Percentiles rank a stretch among this genome's conserved stretches.
phyloP scores from a whole-genome alignment of 176 grass and related monocot genomes.

The Eragrostis curvula region DNA sequence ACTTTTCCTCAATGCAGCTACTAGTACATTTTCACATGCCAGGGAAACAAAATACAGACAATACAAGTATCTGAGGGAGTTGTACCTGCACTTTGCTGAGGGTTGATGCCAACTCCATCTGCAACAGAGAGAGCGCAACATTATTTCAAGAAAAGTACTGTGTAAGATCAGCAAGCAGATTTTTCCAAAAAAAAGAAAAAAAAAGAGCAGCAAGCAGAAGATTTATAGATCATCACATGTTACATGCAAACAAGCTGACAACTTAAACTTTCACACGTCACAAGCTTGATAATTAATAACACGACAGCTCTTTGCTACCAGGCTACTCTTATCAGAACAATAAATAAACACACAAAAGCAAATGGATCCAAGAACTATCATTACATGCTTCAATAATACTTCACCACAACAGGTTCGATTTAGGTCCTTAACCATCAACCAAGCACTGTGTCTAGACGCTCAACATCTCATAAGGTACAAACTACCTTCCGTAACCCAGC shows the following conservation, averaged over 20 bases:
- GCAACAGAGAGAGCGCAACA: neutral
- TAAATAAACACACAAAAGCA: no score
- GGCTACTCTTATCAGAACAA: no score
- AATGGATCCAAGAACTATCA: no score
- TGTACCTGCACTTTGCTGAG: slow-evolving; percentile 97
- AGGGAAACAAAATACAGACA: neutral
- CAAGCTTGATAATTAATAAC: neutral
- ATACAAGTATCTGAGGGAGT: neutral
- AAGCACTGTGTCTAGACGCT: neutral
- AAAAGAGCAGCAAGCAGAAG: neutral
- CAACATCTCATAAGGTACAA: neutral
- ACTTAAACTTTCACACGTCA: neutral
- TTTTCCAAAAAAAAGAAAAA: no score
- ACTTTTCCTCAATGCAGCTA: neutral
- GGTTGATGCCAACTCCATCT: slow-evolving; percentile 99
- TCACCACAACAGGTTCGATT: neutral
- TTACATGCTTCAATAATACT: neutral
- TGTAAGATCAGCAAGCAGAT: neutral
- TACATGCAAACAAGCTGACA: neutral
- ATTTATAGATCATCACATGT: neutral
- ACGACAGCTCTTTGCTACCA: neutral
- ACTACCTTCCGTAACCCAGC: neutral
- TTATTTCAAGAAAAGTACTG: neutral
- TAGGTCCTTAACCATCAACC: neutral
- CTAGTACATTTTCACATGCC: neutral